phyloP scores from a whole-genome alignment of 345 rosid genomes.

The Bretschneidera sinensis region DNA sequence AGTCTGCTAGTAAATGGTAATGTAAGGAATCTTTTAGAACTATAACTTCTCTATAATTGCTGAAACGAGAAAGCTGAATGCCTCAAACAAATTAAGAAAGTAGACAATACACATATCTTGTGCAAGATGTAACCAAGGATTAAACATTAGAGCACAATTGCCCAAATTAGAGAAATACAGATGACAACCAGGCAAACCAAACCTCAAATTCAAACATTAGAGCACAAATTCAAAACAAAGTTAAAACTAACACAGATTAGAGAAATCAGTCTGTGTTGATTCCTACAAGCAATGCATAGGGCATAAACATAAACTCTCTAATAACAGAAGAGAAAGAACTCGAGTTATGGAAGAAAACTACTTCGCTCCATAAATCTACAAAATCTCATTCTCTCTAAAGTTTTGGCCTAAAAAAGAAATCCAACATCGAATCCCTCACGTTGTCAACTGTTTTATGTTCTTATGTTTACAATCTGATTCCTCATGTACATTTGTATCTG shows the following conservation, averaged over 20 bases:
- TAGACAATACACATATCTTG: no score
- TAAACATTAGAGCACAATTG: no score
- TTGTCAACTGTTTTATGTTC: neutral
- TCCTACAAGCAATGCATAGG: no score
- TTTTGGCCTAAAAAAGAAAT: conserved; percentile 3
- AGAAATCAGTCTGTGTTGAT: neutral
- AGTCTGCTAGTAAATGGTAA: no score
- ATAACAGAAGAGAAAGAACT: neutral
- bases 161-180: no score
- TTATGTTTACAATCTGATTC: conserved; percentile 9
- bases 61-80: no score
- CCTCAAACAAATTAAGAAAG: no score
- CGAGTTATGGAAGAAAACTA: neutral
- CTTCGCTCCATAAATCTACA: conserved; percentile 5
- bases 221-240: conserved; percentile 4
- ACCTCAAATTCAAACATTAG: conserved; percentile 1
- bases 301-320: neutral
- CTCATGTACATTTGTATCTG: conserved; percentile 1
- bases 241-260: conserved; percentile 2
- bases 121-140: no score
- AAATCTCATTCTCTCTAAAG: neutral
- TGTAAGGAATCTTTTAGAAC: no score
- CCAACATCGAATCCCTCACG: neutral
- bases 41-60: no score
- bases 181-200: conserved; percentile 2